Conservation (phyloP, 2,329 filamentous ascomycete species). For the Tolypocladium nubicola region DNA sequence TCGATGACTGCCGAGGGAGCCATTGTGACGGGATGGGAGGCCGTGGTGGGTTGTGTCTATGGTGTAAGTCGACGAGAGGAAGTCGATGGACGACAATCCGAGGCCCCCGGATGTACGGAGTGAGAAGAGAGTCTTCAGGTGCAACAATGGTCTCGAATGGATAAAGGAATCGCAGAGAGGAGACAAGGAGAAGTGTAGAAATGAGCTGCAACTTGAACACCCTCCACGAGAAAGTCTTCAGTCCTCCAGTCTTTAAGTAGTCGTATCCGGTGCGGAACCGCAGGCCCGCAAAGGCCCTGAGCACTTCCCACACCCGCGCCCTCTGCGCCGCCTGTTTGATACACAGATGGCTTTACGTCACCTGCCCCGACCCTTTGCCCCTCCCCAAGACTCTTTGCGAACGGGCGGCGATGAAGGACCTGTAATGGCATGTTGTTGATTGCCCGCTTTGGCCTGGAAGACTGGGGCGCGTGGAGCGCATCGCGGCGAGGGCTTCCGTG, state of each 20-base stretch:
- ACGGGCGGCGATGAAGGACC: not conserved
- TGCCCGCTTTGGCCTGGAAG: not conserved
- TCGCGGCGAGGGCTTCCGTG: not conserved
- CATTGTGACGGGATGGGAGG: constrained; percentile 8
- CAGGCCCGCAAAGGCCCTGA: not conserved
- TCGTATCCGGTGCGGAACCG: not conserved
- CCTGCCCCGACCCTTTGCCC: not conserved
- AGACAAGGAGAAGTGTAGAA: too few relatives aligned
- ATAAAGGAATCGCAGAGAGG: not conserved
- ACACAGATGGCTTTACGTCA: constrained; percentile 3
- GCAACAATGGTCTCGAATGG: not conserved
- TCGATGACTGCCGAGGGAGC: constrained; percentile 14
- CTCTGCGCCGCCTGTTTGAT: not conserved
- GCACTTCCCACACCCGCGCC: not conserved
- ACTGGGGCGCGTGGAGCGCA: not conserved
- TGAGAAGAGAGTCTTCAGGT: not conserved
- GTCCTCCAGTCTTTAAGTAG: not conserved
- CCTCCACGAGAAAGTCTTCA: not conserved
- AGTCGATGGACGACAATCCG: not conserved
- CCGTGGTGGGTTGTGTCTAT: not conserved
- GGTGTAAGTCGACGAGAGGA: not conserved
- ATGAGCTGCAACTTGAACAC: not conserved
- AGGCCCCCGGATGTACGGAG: not conserved
- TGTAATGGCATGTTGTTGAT: not conserved
- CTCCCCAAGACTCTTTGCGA: not conserved